Conservation (phyloP, 169 alveolate genomes). For the Cryptosporidium tyzzeri region DNA sequence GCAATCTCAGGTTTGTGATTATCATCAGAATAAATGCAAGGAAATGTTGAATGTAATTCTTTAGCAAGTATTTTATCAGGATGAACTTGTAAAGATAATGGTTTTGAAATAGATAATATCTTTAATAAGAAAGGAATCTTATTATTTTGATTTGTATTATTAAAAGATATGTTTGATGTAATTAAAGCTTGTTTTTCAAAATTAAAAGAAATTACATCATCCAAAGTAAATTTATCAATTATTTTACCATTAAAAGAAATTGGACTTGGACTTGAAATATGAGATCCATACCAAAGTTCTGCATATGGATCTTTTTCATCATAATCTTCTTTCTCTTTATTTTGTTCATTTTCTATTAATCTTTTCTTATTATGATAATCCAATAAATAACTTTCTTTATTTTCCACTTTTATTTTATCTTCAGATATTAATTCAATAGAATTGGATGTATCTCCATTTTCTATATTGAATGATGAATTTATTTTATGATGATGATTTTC, state of each 20-base stretch:
- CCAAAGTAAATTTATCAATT: conserved; percentile 20
- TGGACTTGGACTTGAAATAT: conserved; percentile 80
- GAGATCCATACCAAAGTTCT: conserved; percentile 94
- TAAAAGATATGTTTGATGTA: too few relatives aligned
- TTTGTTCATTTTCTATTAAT: not conserved
- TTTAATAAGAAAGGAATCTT: conserved; percentile 86
- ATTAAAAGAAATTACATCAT: conserved; percentile 14
- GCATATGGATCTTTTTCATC: conserved; percentile 82
- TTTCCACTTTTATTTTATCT: not conserved
- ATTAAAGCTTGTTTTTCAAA: not conserved
- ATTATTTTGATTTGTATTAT: not conserved
- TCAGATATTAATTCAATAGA: not conserved
- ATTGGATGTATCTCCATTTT: not conserved
- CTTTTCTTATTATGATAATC: not conserved
- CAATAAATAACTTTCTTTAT: not conserved
- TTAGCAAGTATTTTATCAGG: conserved; percentile 90
- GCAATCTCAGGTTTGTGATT: conserved; percentile 94
- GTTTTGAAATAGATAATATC: conserved; percentile 87
- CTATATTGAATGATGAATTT: not conserved
- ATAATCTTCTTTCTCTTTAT: conserved; percentile 44
- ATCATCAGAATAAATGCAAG: conserved; percentile 89
- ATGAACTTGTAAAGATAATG: conserved; percentile 91
- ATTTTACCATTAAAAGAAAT: conserved; percentile 31
- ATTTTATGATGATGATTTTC: not conserved
- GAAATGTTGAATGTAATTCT: conserved; percentile 82